Evolutionary conservation across 2,329 filamentous ascomycete species (phyloP), one percentile per base, ranked within the genome.

Genomic region (Penicillium rolfsii): DNA sequence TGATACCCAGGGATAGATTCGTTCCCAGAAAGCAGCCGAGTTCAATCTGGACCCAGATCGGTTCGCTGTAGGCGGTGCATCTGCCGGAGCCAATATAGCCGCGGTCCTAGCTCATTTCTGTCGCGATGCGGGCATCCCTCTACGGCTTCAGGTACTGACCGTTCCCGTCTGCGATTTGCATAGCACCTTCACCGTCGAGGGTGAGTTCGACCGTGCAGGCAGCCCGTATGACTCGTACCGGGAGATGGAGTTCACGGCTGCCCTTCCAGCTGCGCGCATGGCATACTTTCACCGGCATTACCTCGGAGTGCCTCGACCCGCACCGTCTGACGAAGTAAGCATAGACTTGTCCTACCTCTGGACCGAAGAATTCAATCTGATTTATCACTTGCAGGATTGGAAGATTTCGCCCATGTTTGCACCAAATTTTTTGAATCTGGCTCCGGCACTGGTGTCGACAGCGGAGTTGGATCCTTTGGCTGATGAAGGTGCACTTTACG

Each of bases 381-480:
- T 50, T 55, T 9, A 16, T 8, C n/a, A 1, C n/a, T 24, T 14
- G 3, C 50, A 77, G 75, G 74, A 79, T 60, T 79, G 77, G 77
- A 78, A 75, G 55, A 77, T 79, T 46, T 78, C 76, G 4, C 77
- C 77, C 3, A 78, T 79, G n/a, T 63, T 74, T 16, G 72, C 76
- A 4, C 68, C 73, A 2, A 71, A 71, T 52, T 77, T 79, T 41
- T 54, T 65, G 11, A 66, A 71, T 48, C 60, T 80, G 35, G 77
- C 77, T 11, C 76, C 77, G 4, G 77, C 78, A 3, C 62, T 79
- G 50, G 68, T 79, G 19, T 71, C 73, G 55, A 79, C 75, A 1
- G 77, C 77, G 9, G 77, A 79, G 63, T 72, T 79, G 67, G 77
- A 79, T 63, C 72, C 76, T 52, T 67, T 79, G n/a, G 73, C 77